Conservation (phyloP, 164 flowering plant species). For the Houttuynia cordata region DNA sequence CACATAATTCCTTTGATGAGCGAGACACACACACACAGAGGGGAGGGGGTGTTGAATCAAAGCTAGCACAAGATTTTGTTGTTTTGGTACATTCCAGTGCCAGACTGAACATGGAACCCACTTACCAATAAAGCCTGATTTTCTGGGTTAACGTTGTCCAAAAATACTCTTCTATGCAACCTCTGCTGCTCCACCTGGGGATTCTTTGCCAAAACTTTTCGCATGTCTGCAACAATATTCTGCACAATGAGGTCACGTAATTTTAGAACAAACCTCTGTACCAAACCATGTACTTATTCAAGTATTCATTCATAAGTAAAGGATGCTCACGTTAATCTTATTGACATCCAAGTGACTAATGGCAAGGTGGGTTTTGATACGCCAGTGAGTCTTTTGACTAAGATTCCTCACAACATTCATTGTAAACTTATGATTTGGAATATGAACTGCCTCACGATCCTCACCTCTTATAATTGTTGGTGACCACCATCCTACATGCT, state of each 20-base stretch:
- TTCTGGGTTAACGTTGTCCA: slow-evolving; percentile 67
- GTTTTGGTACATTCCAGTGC: neutral
- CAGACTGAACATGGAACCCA: neutral
- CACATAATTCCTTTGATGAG: too few relatives aligned
- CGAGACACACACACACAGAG: too few relatives aligned
- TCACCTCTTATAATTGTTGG: slow-evolving; percentile 95
- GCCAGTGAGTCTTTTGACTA: slow-evolving; percentile 96
- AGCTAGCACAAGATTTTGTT: too few relatives aligned
- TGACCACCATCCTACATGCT: slow-evolving; percentile 99
- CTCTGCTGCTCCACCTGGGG: slow-evolving; percentile 95
- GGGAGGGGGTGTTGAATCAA: too few relatives aligned
- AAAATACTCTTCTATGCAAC: slow-evolving; percentile 86
- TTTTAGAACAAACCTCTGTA: neutral
- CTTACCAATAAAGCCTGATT: slow-evolving; percentile 85
- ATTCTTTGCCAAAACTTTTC: slow-evolving; percentile 90
- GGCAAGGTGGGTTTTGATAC: slow-evolving; percentile 84
- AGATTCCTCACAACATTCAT: slow-evolving; percentile 93
- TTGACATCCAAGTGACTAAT: slow-evolving; percentile 89
- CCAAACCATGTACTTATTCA: slow-evolving; percentile 2
- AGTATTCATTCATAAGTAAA: neutral
- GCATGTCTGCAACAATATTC: slow-evolving; percentile 96
- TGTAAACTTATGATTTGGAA: slow-evolving; percentile 94
- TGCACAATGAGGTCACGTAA: slow-evolving; percentile 17
- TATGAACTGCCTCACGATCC: slow-evolving; percentile 94
- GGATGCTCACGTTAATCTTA: slow-evolving; percentile 69